phyloP scores from a whole-genome alignment of 1,284 basidiomycete genomes.

The Cerioporus squamosus region DNA sequence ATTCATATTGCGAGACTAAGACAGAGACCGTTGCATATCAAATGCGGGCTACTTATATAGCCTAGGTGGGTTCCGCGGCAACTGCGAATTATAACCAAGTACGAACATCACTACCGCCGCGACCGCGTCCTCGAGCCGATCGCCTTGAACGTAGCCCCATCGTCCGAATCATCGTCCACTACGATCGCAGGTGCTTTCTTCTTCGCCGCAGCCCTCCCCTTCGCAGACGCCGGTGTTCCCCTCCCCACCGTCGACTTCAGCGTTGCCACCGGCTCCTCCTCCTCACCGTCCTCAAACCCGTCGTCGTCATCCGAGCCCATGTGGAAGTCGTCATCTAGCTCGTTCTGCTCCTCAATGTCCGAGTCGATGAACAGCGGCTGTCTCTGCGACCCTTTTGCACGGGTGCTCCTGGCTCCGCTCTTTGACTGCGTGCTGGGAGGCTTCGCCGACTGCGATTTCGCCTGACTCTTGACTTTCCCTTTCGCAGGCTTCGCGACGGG shows the following conservation, averaged over 20 bases:
- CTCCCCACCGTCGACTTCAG: slow-evolving; percentile 13
- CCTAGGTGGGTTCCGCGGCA: too few relatives aligned
- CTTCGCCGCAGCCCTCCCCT: slow-evolving; percentile 18
- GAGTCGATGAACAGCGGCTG: slow-evolving; percentile 33
- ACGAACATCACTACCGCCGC: background rate
- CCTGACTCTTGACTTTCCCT: slow-evolving; percentile 24
- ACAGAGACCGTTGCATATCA: too few relatives aligned
- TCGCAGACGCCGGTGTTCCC: slow-evolving; percentile 13
- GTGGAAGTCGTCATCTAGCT: slow-evolving; percentile 3
- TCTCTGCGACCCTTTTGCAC: slow-evolving; percentile 17
- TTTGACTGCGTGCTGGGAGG: slow-evolving; percentile 3
- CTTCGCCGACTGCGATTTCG: slow-evolving; percentile 1
- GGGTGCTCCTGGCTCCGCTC: slow-evolving; percentile 2
- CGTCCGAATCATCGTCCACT: slow-evolving; percentile 71
- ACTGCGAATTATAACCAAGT: too few relatives aligned
- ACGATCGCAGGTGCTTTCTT: slow-evolving; percentile 45
- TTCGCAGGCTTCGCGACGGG: slow-evolving; percentile 22
- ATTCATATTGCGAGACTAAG: too few relatives aligned
- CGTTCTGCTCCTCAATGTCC: slow-evolving; percentile 12
- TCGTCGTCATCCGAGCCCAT: slow-evolving; percentile 3
- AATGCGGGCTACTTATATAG: too few relatives aligned
- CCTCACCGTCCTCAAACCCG: slow-evolving; percentile 8
- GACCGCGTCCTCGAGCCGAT: slow-evolving; percentile 48
- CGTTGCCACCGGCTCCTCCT: slow-evolving; percentile 10
- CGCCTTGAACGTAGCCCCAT: slow-evolving; percentile 68